phyloP scores from a whole-genome alignment of 352 stramenopile species.

The Phytophthora sojae region DNA sequence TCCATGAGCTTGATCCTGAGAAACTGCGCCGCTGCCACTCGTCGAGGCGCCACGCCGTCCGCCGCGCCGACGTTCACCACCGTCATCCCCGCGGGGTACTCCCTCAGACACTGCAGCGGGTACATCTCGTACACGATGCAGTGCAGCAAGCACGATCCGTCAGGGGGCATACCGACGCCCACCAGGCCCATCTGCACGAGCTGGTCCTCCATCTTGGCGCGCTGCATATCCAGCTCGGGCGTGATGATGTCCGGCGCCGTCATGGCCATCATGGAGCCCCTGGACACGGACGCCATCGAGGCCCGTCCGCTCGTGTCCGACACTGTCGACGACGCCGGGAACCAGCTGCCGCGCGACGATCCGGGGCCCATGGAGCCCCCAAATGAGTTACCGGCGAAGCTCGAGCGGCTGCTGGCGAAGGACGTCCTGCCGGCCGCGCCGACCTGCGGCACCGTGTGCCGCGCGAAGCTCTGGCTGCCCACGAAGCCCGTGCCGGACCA shows the following conservation, averaged over 20 bases:
- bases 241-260: constrained; percentile 75
- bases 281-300: constrained; percentile 42
- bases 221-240: constrained; percentile 76
- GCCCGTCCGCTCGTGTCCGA: constrained; percentile 31
- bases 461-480: constrained; percentile 65
- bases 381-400: constrained; percentile 42
- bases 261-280: constrained; percentile 64
- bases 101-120: constrained; percentile 73
- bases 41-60: constrained; percentile 77
- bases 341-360: constrained; percentile 66
- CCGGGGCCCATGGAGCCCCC: constrained; percentile 21
- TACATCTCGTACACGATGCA: constrained; percentile 90
- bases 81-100: constrained; percentile 77
- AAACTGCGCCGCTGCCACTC: constrained; percentile 69
- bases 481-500: constrained; percentile 87
- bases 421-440: constrained; percentile 25
- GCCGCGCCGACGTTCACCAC: constrained; percentile 85
- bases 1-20: constrained; percentile 77
- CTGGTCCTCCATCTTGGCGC: constrained; percentile 80
- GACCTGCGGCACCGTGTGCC: constrained; percentile 42
- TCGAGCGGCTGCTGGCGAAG: constrained; percentile 43
- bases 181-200: constrained; percentile 66
- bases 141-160: constrained; percentile 84
- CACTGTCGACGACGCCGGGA: constrained; percentile 47
- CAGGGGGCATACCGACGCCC: constrained; percentile 82